These are phyloP conservation scores for Boletellus deceptivus DNA, from an alignment of 1,284 basidiomycete species.

Conservation along the genomic window DNA sequence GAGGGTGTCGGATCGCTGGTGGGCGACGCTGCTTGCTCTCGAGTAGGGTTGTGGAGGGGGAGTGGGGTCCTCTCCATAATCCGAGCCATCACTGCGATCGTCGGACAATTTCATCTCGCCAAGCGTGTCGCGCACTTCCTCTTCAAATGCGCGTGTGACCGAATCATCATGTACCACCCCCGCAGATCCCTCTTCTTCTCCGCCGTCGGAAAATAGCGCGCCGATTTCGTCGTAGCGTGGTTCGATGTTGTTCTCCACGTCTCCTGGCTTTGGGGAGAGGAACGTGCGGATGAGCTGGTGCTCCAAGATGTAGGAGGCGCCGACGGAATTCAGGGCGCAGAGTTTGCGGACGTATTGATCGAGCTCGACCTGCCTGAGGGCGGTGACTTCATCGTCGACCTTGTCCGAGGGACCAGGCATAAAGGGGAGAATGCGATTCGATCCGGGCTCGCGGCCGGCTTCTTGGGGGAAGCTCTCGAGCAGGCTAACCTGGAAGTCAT, in stretches of 20 bases:
- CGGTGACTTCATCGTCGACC: constrained; percentile 86
- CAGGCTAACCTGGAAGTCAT: constrained; percentile 92
- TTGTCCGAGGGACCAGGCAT: constrained; percentile 92
- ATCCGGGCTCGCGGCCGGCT: constrained; percentile 70
- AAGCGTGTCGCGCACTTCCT: constrained; percentile 47
- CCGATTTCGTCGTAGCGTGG: constrained; percentile 57
- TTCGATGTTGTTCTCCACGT: constrained; percentile 70
- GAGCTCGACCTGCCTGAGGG: constrained; percentile 79
- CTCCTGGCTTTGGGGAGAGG: constrained; percentile 84
- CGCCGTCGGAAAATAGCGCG: constrained; percentile 45
- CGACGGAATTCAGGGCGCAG: constrained; percentile 62
- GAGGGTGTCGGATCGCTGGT: constrained; percentile 50
- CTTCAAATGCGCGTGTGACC: constrained; percentile 35
- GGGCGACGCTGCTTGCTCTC: constrained; percentile 25
- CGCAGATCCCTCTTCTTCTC: constrained; percentile 30
- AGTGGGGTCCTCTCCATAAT: constrained; percentile 61
- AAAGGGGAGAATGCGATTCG: constrained; percentile 82
- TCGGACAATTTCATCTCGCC: constrained; percentile 44
- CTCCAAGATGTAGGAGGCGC: constrained; percentile 79
- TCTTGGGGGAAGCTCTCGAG: constrained; percentile 86
- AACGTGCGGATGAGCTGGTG: constrained; percentile 83
- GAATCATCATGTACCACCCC: constrained; percentile 29
- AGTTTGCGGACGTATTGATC: constrained; percentile 87
- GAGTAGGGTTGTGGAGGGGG: constrained; percentile 23
- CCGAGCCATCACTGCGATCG: constrained; percentile 50